Percentiles rank a stretch among this genome's conserved stretches.
Conservation (phyloP, 2,329 filamentous ascomycete genomes). For the Pseudocercospora ulei region DNA sequence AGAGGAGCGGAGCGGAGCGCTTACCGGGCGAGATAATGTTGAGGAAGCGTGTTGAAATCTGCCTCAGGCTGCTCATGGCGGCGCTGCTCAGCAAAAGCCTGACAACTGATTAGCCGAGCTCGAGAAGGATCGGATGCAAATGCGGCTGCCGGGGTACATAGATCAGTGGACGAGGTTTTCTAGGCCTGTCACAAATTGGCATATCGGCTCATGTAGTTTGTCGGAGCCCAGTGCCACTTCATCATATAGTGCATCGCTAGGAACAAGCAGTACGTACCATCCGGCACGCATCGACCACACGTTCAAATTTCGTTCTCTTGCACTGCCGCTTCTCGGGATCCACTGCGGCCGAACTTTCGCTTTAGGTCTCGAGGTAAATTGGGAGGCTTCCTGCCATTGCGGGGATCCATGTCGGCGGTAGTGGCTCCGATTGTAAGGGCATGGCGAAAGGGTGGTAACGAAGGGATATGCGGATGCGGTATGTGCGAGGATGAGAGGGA, state of each 20-base stretch:
- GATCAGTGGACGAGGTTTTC: constrained; percentile 41
- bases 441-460: constrained; percentile 24
- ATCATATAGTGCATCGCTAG: constrained; percentile 26
- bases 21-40: constrained; percentile 3
- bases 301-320: constrained; percentile 18
- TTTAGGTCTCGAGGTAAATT: constrained; percentile 18
- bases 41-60: constrained; percentile 1
- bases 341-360: constrained; percentile 10
- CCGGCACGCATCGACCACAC: constrained; percentile 6
- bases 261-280: constrained; percentile 12
- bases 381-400: constrained; percentile 18
- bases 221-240: constrained; percentile 37
- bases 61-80: constrained; percentile 3
- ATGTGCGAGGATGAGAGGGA: constrained; percentile 19
- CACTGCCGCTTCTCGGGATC: constrained; percentile 21
- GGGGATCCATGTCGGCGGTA: constrained; percentile 23
- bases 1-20: constrained; percentile 3
- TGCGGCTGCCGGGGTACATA: constrained; percentile 1
- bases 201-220: constrained; percentile 31
- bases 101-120: neutral
- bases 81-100: neutral
- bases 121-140: constrained; percentile 5
- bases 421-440: constrained; percentile 25
- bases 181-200: constrained; percentile 38
- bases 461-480: constrained; percentile 27